Evolutionary conservation across 768 basidiomycete species (phyloP), one percentile per base, ranked within the genome.

Genomic region (Chalciporus chontae): DNA sequence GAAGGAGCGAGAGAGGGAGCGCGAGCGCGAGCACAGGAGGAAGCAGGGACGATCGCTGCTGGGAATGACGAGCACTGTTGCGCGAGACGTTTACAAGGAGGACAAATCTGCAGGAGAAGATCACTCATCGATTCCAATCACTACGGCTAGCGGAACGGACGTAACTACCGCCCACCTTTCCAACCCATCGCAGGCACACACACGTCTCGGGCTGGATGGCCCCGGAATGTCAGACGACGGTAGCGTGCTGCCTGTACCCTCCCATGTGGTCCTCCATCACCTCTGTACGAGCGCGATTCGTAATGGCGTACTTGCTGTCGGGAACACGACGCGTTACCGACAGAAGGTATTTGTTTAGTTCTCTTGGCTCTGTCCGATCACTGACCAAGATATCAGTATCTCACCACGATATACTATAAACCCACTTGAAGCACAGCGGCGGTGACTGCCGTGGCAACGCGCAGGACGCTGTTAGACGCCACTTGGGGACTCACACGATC

Each of bases 211-310:
- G 36, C 50, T 72, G 38, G 73, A 73, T 11, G 71, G 64, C 7
- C 58, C 61, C 0, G 72, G 77, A n/a, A 56, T 85, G 61, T 80
- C 83, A 15, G 94, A 98, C 68, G 94, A 98, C 62, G 87, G 82
- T 45, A 87, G 85, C 42, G 92, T 98, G 49, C 69, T 98, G 54
- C 87, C 95, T 14, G 91, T 96, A 18, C 94, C 94, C 18, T 87
- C 84, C 32, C 94, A 97, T 71, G 91, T 92, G 32, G 92, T 97
- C 19, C 73, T 98, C 55, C 93, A 96, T 59, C 94, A 98, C 69
- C 70, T 98, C 60, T 90, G 90, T 54, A 96, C 94, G 53, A 95
- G 92, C 61, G 94, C 94, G 45, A 98, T 98, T 53, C 78, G 84
- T 68, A 94, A 94, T 66, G 94, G 92, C 7, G 91, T 95, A 40